Percentiles rank a stretch among this genome's conserved stretches.
These are phyloP conservation scores for Neopestalotiopsis clavispora DNA, from an alignment of 2,329 filamentous ascomycete genomes.

Conservation along the genomic window DNA sequence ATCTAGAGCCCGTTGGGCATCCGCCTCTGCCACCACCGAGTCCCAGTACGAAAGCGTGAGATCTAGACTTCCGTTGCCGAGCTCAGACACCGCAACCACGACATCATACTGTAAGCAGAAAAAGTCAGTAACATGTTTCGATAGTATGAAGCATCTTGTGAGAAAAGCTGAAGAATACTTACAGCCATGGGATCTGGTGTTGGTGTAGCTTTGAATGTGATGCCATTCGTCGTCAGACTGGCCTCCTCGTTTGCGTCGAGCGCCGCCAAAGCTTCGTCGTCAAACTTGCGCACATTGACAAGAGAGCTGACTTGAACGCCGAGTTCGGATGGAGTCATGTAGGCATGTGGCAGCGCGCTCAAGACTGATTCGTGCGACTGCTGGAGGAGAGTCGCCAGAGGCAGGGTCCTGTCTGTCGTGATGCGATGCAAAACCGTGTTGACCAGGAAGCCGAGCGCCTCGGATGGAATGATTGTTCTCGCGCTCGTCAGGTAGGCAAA, in stretches of 20 bases:
- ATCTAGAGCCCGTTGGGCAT: slow-evolving; percentile 14
- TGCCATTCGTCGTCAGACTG: neutral
- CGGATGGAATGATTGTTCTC: slow-evolving; percentile 12
- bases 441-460: slow-evolving; percentile 19
- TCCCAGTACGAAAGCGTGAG: slow-evolving; percentile 18
- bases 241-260: neutral
- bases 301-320: slow-evolving; percentile 11
- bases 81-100: slow-evolving; percentile 19
- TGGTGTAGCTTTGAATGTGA: slow-evolving; percentile 13
- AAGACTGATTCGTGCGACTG: slow-evolving; percentile 10
- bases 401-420: neutral
- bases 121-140: neutral
- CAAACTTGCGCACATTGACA: slow-evolving; percentile 19
- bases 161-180: neutral
- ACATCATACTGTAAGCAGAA: slow-evolving; percentile 16
- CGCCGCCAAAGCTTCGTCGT: slow-evolving; percentile 7
- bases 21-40: slow-evolving; percentile 12
- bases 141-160: neutral
- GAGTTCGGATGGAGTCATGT: slow-evolving; percentile 16
- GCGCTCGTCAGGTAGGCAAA: slow-evolving; percentile 19
- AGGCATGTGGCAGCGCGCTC: slow-evolving; percentile 14
- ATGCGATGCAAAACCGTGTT: slow-evolving; percentile 18
- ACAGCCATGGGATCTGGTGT: slow-evolving; percentile 19
- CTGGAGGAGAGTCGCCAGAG: neutral
- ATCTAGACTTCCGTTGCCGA: slow-evolving; percentile 16